Conservation (phyloP, 2,329 filamentous ascomycete species). For the Trichoderma brevicompactum region DNA sequence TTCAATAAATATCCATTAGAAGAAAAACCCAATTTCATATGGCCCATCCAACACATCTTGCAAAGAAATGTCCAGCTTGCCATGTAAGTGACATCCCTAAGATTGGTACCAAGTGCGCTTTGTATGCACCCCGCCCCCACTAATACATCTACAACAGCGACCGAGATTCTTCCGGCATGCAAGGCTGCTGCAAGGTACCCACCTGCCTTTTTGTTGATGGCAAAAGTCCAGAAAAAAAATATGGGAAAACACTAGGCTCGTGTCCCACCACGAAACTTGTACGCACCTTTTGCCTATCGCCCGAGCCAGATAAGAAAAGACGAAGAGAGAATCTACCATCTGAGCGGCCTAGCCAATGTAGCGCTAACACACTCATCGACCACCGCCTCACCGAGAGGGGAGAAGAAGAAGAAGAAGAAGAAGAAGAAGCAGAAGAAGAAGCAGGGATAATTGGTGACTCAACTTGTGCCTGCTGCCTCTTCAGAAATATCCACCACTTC, state of each 20-base stretch:
- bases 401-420: not conserved
- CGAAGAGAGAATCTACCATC: not conserved
- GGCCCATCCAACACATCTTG: not conserved
- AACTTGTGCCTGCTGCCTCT: too few species aligned
- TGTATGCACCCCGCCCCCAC: conserved; percentile 16
- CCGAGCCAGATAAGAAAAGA: conserved; percentile 5
- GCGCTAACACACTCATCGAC: conserved; percentile 1
- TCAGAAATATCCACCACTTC: not conserved
- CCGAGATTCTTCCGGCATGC: conserved; percentile 29
- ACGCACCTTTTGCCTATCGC: conserved; percentile 1
- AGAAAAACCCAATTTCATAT: not conserved
- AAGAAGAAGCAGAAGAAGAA: not conserved
- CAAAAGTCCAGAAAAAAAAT: conserved; percentile 1
- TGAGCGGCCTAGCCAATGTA: conserved; percentile 10
- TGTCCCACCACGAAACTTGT: conserved; percentile 25
- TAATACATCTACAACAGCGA: not conserved
- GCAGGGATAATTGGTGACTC: not conserved
- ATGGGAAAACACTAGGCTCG: conserved; percentile 14
- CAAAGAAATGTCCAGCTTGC: not conserved
- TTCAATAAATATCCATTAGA: not conserved
- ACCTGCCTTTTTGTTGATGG: not conserved
- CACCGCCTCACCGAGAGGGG: conserved; percentile 11
- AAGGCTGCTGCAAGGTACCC: conserved; percentile 20
- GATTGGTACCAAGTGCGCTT: not conserved
- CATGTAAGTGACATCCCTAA: too few species aligned